A percentile compares a stretch with the other conserved stretches of the same genome.
Evolutionary conservation across 495 filamentous ascomycete species (phyloP).

Genomic region (Penicillium parvum): DNA sequence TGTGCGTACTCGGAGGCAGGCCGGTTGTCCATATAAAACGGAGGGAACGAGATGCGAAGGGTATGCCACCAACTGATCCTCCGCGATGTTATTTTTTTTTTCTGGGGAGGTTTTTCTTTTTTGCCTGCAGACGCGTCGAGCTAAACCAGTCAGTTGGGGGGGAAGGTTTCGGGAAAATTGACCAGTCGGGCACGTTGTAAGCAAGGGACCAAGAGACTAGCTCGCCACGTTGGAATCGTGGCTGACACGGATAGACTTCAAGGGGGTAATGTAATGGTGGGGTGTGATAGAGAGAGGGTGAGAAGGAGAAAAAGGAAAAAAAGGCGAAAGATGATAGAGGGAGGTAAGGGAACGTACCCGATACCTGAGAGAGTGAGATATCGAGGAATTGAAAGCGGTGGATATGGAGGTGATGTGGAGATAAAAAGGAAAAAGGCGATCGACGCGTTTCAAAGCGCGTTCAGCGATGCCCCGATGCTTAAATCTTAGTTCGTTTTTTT

Average conservation of each 20-base stretch:
- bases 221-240: slow-evolving; percentile 23
- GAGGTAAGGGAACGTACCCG: too few species aligned
- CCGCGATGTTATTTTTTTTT: not conserved
- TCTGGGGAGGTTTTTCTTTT: slow-evolving; percentile 2
- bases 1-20: slow-evolving; percentile 90
- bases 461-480: slow-evolving; percentile 42
- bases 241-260: not conserved
- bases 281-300: not conserved
- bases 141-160: slow-evolving; percentile 8
- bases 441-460: slow-evolving; percentile 28
- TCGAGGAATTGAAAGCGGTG: slow-evolving; percentile 1
- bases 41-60: slow-evolving; percentile 15
- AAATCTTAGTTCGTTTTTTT: slow-evolving; percentile 46
- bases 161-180: slow-evolving; percentile 30
- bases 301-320: not conserved
- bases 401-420: slow-evolving; percentile 11
- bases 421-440: slow-evolving; percentile 19
- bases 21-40: slow-evolving; percentile 72
- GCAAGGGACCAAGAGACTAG: slow-evolving; percentile 33
- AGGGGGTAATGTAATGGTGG: not conserved
- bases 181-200: slow-evolving; percentile 23
- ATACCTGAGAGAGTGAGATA: slow-evolving; percentile 1
- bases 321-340: too few species aligned
- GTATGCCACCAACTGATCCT: not conserved
- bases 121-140: slow-evolving; percentile 17